Evolutionary conservation across 2,329 filamentous ascomycete species (phyloP).

Genomic region (Coniochaeta ligniaria): DNA sequence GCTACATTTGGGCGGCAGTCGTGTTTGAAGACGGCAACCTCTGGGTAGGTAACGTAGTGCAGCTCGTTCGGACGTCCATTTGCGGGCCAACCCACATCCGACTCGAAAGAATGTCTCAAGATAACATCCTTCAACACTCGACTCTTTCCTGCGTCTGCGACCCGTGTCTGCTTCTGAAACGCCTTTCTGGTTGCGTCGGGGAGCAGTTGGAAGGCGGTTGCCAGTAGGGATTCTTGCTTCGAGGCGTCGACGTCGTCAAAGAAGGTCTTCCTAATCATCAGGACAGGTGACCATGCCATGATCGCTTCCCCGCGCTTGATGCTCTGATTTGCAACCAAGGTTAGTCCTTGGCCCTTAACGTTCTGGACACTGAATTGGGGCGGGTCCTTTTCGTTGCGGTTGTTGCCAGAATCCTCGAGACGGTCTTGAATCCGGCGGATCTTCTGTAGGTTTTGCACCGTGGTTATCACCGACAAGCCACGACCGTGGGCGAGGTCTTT

Average conservation of each 20-base stretch:
- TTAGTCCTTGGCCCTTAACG: constrained; percentile 10
- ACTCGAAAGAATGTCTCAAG: constrained; percentile 15
- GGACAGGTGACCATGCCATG: constrained; percentile 13
- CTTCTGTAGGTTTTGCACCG: constrained; percentile 13
- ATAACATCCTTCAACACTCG: constrained; percentile 14
- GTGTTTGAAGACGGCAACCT: constrained; percentile 28
- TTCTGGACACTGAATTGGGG: constrained; percentile 7
- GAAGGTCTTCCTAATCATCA: constrained; percentile 13
- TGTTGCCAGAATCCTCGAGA: constrained; percentile 10
- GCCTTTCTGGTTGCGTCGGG: constrained; percentile 12
- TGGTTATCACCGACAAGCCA: constrained; percentile 14
- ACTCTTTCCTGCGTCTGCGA: constrained; percentile 3
- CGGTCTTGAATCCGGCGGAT: constrained; percentile 12
- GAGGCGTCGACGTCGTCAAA: constrained; percentile 8
- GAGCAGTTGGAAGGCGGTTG: constrained; percentile 15
- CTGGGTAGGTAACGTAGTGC: constrained; percentile 24
- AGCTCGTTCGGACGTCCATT: constrained; percentile 4
- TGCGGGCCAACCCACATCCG: not conserved
- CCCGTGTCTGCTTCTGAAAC: constrained; percentile 11
- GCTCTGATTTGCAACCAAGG: constrained; percentile 11
- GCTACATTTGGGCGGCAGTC: constrained; percentile 33
- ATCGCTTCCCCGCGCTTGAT: constrained; percentile 16
- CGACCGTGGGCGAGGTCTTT: constrained; percentile 11
- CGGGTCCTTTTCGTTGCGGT: constrained; percentile 8
- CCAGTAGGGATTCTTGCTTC: constrained; percentile 11